A percentile compares a stretch with the other conserved stretches of the same genome.
phyloP scores from a whole-genome alignment of 176 grass and related monocot species.

The Hordeum marinum region DNA sequence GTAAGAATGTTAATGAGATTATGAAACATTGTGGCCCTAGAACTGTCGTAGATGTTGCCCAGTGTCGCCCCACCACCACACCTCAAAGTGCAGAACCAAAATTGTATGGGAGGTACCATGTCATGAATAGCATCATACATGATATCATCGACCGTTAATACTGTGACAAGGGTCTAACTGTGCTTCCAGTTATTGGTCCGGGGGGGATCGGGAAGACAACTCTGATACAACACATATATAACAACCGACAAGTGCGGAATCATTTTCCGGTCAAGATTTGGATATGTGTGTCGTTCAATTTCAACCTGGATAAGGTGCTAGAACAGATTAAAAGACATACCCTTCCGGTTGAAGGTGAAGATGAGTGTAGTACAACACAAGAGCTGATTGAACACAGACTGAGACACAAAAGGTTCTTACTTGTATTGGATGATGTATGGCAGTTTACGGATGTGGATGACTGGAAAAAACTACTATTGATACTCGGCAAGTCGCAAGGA shows the following conservation, averaged over 20 bases:
- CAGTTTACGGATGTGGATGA: too few relatives aligned
- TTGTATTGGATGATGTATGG: too few relatives aligned
- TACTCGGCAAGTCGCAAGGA: too few relatives aligned
- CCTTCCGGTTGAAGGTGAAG: not conserved
- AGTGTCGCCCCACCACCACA: too few relatives aligned
- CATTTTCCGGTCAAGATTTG: not conserved
- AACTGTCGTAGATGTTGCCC: too few relatives aligned
- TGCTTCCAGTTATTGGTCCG: slow-evolving; percentile 34
- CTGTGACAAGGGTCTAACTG: not conserved
- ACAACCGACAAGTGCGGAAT: not conserved
- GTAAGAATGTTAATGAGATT: too few relatives aligned
- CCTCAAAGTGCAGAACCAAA: too few relatives aligned
- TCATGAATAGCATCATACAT: not conserved
- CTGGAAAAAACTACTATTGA: too few relatives aligned
- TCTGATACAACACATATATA: slow-evolving; percentile 26
- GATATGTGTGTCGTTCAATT: not conserved
- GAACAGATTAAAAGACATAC: not conserved
- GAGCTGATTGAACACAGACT: too few relatives aligned
- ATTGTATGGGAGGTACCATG: slow-evolving; percentile 1
- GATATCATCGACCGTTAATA: not conserved
- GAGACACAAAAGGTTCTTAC: too few relatives aligned
- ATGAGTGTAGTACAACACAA: not conserved
- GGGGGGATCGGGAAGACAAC: slow-evolving; percentile 47
- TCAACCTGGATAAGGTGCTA: not conserved
- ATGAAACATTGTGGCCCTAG: too few relatives aligned